Conservation (phyloP, 352 stramenopile genomes). For the Pseudoperonospora humuli region DNA sequence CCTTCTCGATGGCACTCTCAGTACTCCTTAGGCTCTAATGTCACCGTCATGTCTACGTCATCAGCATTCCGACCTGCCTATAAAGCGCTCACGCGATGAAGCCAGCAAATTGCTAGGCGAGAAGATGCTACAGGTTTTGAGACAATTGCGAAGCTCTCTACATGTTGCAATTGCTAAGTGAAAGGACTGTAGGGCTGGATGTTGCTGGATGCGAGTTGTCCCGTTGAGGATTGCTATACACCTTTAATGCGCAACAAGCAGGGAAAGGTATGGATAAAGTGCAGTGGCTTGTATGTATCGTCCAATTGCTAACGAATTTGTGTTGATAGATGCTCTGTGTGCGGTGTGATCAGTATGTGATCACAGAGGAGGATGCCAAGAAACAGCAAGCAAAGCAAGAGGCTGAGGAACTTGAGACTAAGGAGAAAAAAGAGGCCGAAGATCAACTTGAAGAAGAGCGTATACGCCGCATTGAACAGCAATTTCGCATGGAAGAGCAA, state of each 20-base stretch:
- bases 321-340: conserved; percentile 61
- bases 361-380: conserved; percentile 66
- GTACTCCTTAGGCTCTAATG: conserved; percentile 1
- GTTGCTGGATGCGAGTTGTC: conserved; percentile 61
- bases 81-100: conserved; percentile 51
- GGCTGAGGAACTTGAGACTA: conserved; percentile 29
- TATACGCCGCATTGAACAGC: conserved; percentile 44
- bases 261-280: conserved; percentile 27
- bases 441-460: conserved; percentile 29
- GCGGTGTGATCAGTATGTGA: conserved; percentile 61
- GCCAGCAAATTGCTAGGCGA: conserved; percentile 66
- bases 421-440: conserved; percentile 32
- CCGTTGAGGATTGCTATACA: conserved; percentile 62
- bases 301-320: no score
- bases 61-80: neutral
- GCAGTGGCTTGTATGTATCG: neutral
- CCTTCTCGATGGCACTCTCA: neutral
- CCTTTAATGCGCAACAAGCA: conserved; percentile 74
- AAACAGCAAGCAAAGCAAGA: conserved; percentile 38
- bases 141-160: neutral
- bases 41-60: neutral
- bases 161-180: neutral
- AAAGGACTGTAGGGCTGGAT: conserved; percentile 55
- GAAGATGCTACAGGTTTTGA: conserved; percentile 67
- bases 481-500: conserved; percentile 63